Percentiles rank a stretch among this genome's conserved stretches.
These are phyloP conservation scores for Pseudogymnoascus sp. DNA, from an alignment of 2,329 filamentous ascomycete genomes.

Conservation along the genomic window DNA sequence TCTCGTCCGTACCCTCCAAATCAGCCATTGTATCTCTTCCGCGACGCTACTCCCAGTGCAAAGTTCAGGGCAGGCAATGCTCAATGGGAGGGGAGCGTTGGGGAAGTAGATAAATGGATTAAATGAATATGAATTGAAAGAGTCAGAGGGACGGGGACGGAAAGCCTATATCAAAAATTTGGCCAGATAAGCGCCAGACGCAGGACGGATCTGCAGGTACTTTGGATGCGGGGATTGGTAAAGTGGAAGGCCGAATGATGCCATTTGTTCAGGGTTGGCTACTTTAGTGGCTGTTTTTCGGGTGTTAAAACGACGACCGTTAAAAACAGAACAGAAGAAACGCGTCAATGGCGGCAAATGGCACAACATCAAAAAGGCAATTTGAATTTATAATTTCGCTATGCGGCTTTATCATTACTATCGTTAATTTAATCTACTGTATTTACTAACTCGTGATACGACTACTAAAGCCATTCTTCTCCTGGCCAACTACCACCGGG, in stretches of 20 bases:
- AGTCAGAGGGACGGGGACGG: not conserved
- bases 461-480: not conserved
- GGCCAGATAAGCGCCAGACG: constrained; percentile 3
- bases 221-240: constrained; percentile 1
- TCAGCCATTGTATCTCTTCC: constrained; percentile 5
- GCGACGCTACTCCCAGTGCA: constrained; percentile 6
- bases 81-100: not conserved
- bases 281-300: constrained; percentile 4
- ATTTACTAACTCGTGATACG: not conserved
- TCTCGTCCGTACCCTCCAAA: not conserved
- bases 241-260: constrained; percentile 1
- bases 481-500: not conserved
- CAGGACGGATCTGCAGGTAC: constrained; percentile 6
- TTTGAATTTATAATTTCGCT: not conserved
- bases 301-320: constrained; percentile 4
- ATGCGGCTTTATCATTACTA: not conserved
- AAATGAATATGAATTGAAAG: constrained; percentile 1
- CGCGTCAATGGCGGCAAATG: not conserved
- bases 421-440: not conserved
- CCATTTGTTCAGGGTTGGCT: constrained; percentile 8
- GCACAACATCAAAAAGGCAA: not conserved
- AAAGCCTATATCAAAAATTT: constrained; percentile 5
- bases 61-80: constrained; percentile 4
- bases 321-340: not conserved
- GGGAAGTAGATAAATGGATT: not conserved